A percentile compares a stretch with the other conserved stretches of the same genome.
These are phyloP conservation scores for Erythrophleum ivorense DNA, from an alignment of 331 rosid genomes.

Conservation along the genomic window DNA sequence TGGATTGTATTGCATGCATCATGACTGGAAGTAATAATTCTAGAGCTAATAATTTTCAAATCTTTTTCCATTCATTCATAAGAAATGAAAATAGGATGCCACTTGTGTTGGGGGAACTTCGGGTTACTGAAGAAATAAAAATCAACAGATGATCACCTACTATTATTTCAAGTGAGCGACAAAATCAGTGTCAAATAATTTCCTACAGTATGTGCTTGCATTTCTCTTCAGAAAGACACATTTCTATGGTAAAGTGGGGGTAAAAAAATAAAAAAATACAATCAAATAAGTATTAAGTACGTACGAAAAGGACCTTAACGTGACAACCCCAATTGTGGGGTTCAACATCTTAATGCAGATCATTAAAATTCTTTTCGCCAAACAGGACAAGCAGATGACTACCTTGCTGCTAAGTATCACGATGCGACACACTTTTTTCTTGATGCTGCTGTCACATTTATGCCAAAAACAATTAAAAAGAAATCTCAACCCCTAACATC, in stretches of 20 bases:
- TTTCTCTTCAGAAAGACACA: neutral
- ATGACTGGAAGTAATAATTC: too few relatives aligned
- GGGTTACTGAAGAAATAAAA: neutral
- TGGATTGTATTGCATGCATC: too few relatives aligned
- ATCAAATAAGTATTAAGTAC: constrained; percentile 3
- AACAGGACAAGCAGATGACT: constrained; percentile 35
- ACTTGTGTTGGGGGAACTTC: neutral
- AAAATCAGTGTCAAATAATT: neutral
- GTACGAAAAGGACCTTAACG: neutral
- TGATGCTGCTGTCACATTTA: constrained; percentile 15
- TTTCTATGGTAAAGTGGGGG: neutral
- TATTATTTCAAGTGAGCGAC: neutral
- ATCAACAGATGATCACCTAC: too few relatives aligned
- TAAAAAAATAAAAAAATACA: neutral
- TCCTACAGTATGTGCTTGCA: neutral
- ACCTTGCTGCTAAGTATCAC: neutral
- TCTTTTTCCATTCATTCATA: neutral
- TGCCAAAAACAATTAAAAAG: too few relatives aligned
- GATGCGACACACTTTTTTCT: neutral
- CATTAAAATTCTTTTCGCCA: constrained; percentile 23
- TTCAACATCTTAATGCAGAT: neutral
- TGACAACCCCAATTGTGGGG: neutral
- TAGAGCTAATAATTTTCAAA: neutral
- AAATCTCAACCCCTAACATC: neutral
- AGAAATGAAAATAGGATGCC: neutral